Evolutionary conservation across 192 early-diverging fungal genomes (phyloP), one percentile per base, ranked within the genome.

Genomic region (Entomortierella beljakovae): DNA sequence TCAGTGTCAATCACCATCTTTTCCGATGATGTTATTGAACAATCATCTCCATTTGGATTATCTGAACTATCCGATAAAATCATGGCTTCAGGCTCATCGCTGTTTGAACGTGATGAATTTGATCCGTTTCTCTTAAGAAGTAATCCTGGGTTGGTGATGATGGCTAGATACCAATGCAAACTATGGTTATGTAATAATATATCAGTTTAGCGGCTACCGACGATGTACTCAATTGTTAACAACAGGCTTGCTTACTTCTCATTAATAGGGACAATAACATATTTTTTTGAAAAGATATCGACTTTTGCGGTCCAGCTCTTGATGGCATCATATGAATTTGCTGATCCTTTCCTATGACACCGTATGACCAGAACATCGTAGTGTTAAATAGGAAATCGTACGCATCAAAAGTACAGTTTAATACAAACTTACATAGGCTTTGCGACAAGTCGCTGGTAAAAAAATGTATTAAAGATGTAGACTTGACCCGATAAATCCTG

Each of bases 131-230:
- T 50, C 42, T 67, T 48, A n/a, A 74, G 64, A 6, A 90, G 58
- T 13, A 80, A 64, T 6, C 89, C 85, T 3, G 93, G 89, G 62
- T 97, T 93, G 74, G 77, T 83, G 22, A 97, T 90, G 2, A 97
- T 80, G 46, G 90, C 92, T 25, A 95, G 83, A 72, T 97, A 95
- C 96, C 96, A 97, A 61, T 97, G 96, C 43, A 92, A 83, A 57
- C 89, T 88, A 61, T 7, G 29, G 18, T 25, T 51, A 25, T 5
- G 25, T 37, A 37, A 46, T 46, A 15, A 46, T 46, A 4, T 46
- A 46, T 35, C 33, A 26, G 15, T 15, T 29, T 53, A 10, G 28
- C 6, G 6, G 25, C 23, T 25, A 53, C 15, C n/a, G n/a, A n/a
- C n/a, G n/a, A n/a, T n/a, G n/a, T n/a, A n/a, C n/a, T n/a, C n/a